Base-by-base conservation (phyloP, 208 protist genomes). In the Acanthamoeba triangularis region DNA sequence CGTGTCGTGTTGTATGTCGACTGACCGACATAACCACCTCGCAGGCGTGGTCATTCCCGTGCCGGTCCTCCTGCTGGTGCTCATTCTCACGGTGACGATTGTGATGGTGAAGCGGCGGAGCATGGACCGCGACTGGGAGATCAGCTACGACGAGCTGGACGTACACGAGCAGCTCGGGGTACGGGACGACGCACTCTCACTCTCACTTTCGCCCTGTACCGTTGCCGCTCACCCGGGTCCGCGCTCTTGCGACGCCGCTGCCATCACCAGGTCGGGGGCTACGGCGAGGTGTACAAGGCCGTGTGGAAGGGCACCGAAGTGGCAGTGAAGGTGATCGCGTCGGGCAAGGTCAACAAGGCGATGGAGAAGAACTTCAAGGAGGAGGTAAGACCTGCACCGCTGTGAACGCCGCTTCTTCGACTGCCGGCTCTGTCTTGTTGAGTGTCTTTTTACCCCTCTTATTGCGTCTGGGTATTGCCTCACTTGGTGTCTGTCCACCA, bases 251-350 rank as follows among this genome's bases (percentile, higher is more conserved):
- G 3, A 1, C 37, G 37, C 37, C 37, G 3, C 37, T 3, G 37
- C 37, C 37, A 41, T 3, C 37, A 72, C n/a, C 63, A 72, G 63
- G 63, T 33, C 13, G 84, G 84, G 7, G 84, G 84, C 52, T 65
- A 90, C 23, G 84, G 84, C 49, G 84, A 90, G 65, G 88, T 93
- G 6, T 78, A 78, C 37, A 74, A 78, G 88, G 88, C 88, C 61
- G 3, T 44, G 25, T 93, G 88, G 88, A 44, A 47, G 35, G 88
- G 88, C 18, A 93, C 88, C 35, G 88, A 80, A 11, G 88, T 93
- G 54, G 88, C 88, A 2, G 88, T 93, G 4, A 93, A 93, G 37
- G 28, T 90, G 84, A 47, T 90, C 8, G 84, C 84, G 11, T 37
- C 54, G 8, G 52, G 28, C 54, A 28, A 33, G 16, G 20, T 90